phyloP scores from a whole-genome alignment of 2,329 filamentous ascomycete genomes.

The Bipolaris bicolor region DNA sequence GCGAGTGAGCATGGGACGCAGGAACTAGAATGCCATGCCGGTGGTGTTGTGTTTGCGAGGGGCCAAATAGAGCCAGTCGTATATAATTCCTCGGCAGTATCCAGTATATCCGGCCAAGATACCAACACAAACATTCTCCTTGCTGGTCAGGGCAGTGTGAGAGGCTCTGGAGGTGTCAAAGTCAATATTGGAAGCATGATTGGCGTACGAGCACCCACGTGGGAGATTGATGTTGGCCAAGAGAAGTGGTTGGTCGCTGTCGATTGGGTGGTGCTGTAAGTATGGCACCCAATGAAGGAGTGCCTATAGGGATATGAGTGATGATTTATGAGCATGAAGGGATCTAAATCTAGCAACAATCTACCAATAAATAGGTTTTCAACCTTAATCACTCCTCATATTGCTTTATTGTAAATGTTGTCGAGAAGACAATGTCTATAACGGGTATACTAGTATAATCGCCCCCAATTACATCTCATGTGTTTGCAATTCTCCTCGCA shows the following conservation, averaged over 20 bases:
- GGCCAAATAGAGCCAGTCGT: conserved; percentile 24
- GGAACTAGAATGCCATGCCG: conserved; percentile 28
- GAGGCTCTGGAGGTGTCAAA: conserved; percentile 24
- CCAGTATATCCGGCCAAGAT: neutral
- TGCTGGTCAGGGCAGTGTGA: conserved; percentile 35
- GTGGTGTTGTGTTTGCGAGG: conserved; percentile 30
- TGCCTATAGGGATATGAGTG: conserved; percentile 13
- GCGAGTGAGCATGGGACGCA: neutral
- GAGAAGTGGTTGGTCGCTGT: conserved; percentile 50
- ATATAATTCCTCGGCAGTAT: conserved; percentile 21
- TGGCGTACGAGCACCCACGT: conserved; percentile 49
- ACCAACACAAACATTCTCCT: conserved; percentile 32
- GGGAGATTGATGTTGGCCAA: conserved; percentile 49
- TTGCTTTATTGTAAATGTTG: neutral
- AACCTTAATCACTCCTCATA: too few species aligned
- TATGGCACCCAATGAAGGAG: neutral
- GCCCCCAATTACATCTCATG: too few species aligned
- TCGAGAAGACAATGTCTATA: too few species aligned
- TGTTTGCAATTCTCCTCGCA: too few species aligned
- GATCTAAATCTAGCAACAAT: neutral
- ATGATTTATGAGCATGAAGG: conserved; percentile 10
- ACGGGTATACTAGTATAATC: too few species aligned
- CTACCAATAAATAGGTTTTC: neutral
- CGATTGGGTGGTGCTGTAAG: conserved; percentile 48
- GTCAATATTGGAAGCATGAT: conserved; percentile 38